A percentile compares a stretch with the other conserved stretches of the same genome.
phyloP scores from a whole-genome alignment of 2,329 filamentous ascomycete species.

The Diaporthe citrichinensis region DNA sequence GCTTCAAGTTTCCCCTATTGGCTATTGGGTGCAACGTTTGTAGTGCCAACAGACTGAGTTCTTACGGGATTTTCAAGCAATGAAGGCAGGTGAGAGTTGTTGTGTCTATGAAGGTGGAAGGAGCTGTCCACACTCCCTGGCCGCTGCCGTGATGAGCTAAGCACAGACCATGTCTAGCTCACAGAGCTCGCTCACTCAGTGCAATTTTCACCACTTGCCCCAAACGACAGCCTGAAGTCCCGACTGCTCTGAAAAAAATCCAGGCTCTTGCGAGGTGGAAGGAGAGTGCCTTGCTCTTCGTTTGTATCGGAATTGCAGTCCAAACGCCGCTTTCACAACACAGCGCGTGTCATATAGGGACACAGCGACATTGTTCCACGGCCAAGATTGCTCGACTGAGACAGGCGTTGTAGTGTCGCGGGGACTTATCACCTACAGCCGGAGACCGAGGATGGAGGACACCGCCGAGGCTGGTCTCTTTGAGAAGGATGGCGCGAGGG shows the following conservation, averaged over 20 bases:
- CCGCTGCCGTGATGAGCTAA: constrained; percentile 20
- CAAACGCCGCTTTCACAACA: background rate
- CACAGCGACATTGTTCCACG: background rate
- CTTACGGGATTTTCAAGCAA: background rate
- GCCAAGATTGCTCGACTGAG: background rate
- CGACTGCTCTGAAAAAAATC: background rate
- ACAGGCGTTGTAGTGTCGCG: background rate
- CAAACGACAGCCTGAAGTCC: background rate
- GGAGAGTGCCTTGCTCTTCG: background rate
- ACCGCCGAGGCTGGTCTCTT: constrained; percentile 39
- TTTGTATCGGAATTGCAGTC: background rate
- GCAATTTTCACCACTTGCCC: background rate
- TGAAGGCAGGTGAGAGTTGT: background rate
- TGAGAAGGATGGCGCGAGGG: constrained; percentile 43
- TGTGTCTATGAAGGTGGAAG: background rate
- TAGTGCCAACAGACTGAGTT: background rate
- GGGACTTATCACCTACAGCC: background rate
- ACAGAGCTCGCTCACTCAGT: background rate
- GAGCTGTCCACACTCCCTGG: background rate
- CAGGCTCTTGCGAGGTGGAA: background rate
- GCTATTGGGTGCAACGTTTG: background rate
- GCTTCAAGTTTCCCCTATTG: too few relatives aligned
- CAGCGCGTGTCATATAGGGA: background rate
- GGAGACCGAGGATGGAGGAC: background rate
- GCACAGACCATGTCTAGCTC: constrained; percentile 17